Base-by-base conservation (phyloP, 2,329 filamentous ascomycete genomes). In the Claviceps sp. region DNA sequence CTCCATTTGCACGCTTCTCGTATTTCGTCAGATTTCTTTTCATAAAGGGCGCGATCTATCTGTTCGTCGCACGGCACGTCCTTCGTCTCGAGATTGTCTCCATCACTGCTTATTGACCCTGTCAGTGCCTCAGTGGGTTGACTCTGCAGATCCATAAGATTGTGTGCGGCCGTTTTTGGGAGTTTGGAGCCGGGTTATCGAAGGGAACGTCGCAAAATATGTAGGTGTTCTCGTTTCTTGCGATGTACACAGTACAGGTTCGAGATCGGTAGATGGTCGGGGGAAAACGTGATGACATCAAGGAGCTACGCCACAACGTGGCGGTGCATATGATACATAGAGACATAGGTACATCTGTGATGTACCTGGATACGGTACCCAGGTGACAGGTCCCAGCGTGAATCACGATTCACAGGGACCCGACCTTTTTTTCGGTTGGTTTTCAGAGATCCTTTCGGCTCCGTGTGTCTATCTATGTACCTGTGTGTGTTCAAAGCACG, bases 1-100 rank as follows among this genome's bases (percentile, higher is more conserved):
- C 66, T 71, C 60, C 68, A 68, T 55, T 68, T 70, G 68, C 83
- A 88, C 34, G 85, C 85, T 45, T 75, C 70, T 20, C 76, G 65
- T 47, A 71, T 62, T 49, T 44, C 48, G 13, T 50, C 38, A 14
- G 45, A 4, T 37, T 54, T 54, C 40, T 45, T 22, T 17, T 45
- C 26, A 20, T 4, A n/a, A 13, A 52, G 26, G 17, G 9, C 34
- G 13, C 36, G 45, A 13, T 59, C 55, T 14, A 17, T 40, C 16
- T 44, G 16, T 50, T 20, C 37, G 5, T 29, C 14, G 23, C 36
- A 40, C 13, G 51, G 38, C 48, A 57, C 53, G 50, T 55, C 51
- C 52, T 44, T 49, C 34, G 37, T 47, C n/a, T 36, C n/a, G 44
- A 51, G 40, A 49, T 40, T 36, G 49, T 44, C 40, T 34, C 47